A percentile compares a stretch with the other conserved stretches of the same genome.
phyloP scores from a whole-genome alignment of 768 basidiomycete species.

The Xerocomus spinulosus region DNA sequence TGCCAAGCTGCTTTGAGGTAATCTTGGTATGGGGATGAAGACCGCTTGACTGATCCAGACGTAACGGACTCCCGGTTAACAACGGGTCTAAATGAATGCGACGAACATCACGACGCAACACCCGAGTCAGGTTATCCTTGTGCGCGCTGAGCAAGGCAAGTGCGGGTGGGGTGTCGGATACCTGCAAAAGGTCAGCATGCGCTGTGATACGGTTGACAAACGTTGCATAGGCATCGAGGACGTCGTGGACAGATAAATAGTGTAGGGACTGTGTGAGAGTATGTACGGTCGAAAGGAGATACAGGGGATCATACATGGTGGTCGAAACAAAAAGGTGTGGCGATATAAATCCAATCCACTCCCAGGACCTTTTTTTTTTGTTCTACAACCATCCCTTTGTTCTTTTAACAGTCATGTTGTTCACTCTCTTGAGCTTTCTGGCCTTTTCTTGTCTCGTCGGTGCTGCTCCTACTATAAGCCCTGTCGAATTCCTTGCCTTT shows the following conservation, averaged over 20 bases:
- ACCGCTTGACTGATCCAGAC: no score
- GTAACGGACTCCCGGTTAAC: no score
- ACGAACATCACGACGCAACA: constrained; percentile 49
- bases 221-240: constrained; percentile 57
- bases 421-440: constrained; percentile 29
- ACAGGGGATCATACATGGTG: constrained; percentile 15
- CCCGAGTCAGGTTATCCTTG: constrained; percentile 34
- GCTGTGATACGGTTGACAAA: constrained; percentile 43
- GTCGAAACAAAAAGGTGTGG: neutral
- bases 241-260: constrained; percentile 45
- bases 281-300: constrained; percentile 41
- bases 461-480: constrained; percentile 27
- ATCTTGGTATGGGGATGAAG: no score
- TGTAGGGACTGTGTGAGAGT: constrained; percentile 45
- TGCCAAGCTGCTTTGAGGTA: constrained; percentile 38
- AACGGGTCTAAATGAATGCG: no score
- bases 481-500: constrained; percentile 33
- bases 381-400: constrained; percentile 17
- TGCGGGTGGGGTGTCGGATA: constrained; percentile 9
- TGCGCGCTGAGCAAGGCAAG: constrained; percentile 31
- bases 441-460: constrained; percentile 23
- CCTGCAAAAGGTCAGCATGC: constrained; percentile 6
- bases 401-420: constrained; percentile 19
- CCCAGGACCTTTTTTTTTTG: neutral
- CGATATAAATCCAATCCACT: neutral